Base-by-base conservation (phyloP, 1,139 yeast genomes). In the Protomyces macrosporus region DNA sequence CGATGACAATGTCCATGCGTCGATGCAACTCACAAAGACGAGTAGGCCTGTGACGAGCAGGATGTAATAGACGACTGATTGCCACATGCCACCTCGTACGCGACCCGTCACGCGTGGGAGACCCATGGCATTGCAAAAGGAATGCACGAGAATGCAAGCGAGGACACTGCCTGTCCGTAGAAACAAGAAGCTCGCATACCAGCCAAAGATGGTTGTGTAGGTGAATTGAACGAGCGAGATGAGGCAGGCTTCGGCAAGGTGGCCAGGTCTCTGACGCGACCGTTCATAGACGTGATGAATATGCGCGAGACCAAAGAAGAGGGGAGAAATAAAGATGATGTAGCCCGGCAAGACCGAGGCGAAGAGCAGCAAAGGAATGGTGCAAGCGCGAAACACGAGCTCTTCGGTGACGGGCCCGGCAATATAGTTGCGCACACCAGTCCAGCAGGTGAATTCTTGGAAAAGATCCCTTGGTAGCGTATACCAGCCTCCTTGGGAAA, bases 361-460 rank as follows among this genome's bases (percentile, higher is more conserved):
- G 9, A 77, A 79, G 53, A 72, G 69, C 63, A 77, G 76, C 6
- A 81, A 73, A 7, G 81, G 78, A 32, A 86, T 69, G 1, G 87
- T 75, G 55, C 87, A 76, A 0, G 89, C 81, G 3, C 98, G 80
- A 73, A 87, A 93, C 6, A 90, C 82, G 40, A 90, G 69, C 72
- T 93, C 99, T 73, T 93, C 99, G 0, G 96, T 86, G 0, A 88
- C 65, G 0, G 98, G 98, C 0, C 96, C 98, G 79, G 66, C 61
- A 10, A 68, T 54, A 53, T 65, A 68, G 53, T 68, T 66, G 33
- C 70, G 51, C 45, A 63, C 12, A 33, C 64, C 58, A 40, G 6
- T 35, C 54, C 54, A 64, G 12, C 71, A 70, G 2, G 53, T 64
- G 9, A 69, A 68, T 53, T 71, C 76, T 70, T 48, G 68, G 33